These are phyloP conservation scores for Neurospora pannonica DNA, from an alignment of 495 filamentous ascomycete species.

Conservation along the genomic window DNA sequence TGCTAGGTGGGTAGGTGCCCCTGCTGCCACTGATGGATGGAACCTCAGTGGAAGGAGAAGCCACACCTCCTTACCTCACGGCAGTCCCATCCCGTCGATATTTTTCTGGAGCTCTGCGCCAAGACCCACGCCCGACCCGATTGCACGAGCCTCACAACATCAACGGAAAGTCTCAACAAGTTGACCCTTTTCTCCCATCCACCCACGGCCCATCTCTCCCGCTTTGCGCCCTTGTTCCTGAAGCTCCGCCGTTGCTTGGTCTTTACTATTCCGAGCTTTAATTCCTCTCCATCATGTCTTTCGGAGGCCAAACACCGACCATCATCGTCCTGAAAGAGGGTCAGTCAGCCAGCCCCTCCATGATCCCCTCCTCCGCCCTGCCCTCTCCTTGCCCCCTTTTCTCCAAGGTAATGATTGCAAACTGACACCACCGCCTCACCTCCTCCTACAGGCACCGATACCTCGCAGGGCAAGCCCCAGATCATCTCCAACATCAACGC, in stretches of 20 bases:
- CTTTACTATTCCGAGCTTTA: background rate
- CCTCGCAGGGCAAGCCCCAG: conserved; percentile 94
- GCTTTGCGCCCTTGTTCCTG: background rate
- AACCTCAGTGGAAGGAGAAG: background rate
- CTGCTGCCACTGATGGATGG: background rate
- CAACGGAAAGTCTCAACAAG: background rate
- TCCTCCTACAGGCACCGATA: conserved; percentile 67
- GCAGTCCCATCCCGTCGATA: background rate
- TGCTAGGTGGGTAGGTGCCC: background rate
- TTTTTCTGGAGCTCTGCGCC: background rate
- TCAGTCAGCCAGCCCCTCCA: conserved; percentile 41
- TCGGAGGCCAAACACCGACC: conserved; percentile 95
- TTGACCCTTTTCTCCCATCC: background rate
- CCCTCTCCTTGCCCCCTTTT: conserved; percentile 1
- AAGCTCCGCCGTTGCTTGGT: conserved; percentile 8
- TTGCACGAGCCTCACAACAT: background rate
- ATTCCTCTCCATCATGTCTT: conserved; percentile 57
- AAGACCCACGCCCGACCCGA: background rate
- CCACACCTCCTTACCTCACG: background rate
- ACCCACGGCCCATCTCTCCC: conserved; percentile 4
- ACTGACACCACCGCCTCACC: conserved; percentile 12
- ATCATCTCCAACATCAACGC: conserved; percentile 98
- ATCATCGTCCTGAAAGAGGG: conserved; percentile 98
- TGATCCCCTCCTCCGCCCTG: conserved; percentile 3
- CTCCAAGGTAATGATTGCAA: background rate